These are phyloP conservation scores for Fusarium pininemorale DNA, from an alignment of 2,329 filamentous ascomycete species.

Conservation along the genomic window DNA sequence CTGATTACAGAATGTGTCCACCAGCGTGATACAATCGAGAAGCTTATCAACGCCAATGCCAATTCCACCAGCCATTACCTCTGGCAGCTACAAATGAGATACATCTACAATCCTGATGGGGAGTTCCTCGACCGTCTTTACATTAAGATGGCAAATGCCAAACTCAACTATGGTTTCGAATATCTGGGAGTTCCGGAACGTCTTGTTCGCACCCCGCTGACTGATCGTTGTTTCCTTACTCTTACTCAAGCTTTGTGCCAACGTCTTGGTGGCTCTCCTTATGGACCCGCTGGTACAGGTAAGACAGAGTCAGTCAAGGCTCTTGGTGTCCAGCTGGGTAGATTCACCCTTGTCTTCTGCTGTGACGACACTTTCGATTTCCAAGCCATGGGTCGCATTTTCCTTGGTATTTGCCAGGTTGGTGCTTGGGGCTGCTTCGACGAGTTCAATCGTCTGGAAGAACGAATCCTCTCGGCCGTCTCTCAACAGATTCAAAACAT, in stretches of 20 bases:
- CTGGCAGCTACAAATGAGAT: conserved; percentile 98
- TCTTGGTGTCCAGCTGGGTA: conserved; percentile 91
- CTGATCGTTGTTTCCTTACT: conserved; percentile 97
- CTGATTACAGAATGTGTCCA: conserved; percentile 99
- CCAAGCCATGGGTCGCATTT: conserved; percentile 99
- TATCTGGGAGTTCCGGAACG: conserved; percentile 97
- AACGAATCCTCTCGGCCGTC: conserved; percentile 95
- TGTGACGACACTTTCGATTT: conserved; percentile 99
- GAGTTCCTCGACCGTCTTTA: conserved; percentile 83
- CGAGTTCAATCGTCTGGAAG: conserved; percentile 98
- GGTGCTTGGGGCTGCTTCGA: conserved; percentile 99
- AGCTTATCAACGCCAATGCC: conserved; percentile 80
- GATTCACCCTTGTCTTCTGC: conserved; percentile 98
- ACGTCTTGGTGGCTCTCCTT: conserved; percentile 93
- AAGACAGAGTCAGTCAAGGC: conserved; percentile 99
- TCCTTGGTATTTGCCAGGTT: conserved; percentile 98
- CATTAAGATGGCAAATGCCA: conserved; percentile 97
- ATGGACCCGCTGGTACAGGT: conserved; percentile 95
- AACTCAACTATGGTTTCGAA: conserved; percentile 95
- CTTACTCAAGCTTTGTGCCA: conserved; percentile 96
- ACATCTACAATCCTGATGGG: conserved; percentile 85
- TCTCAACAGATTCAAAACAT: conserved; percentile 99
- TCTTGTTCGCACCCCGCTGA: conserved; percentile 94
- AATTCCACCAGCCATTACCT: conserved; percentile 81
- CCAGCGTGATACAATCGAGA: conserved; percentile 92